A percentile compares a stretch with the other conserved stretches of the same genome.
Conservation (phyloP, 164 flowering plant species). For the Vitis cinerea region DNA sequence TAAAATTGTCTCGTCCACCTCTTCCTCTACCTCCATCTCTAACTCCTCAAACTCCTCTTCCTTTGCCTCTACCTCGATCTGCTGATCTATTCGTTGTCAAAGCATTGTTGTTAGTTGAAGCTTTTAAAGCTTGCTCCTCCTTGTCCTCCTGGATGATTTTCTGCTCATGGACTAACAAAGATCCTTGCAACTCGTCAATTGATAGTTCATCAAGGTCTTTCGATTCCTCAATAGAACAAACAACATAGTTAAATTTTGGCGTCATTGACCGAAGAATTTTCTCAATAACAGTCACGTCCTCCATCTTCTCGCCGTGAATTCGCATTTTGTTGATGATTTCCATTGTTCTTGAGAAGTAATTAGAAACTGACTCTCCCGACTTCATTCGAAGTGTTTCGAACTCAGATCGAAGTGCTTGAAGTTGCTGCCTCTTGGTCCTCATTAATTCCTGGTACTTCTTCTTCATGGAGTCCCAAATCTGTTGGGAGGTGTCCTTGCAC, state of each 20-base stretch:
- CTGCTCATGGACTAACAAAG: slow-evolving; percentile 25
- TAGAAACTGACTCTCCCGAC: slow-evolving; percentile 9
- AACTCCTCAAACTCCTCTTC: slow-evolving; percentile 14
- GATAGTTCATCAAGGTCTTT: slow-evolving; percentile 12
- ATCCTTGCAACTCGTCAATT: slow-evolving; percentile 23
- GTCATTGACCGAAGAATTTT: no score
- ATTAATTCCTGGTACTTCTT: no score
- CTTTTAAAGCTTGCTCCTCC: slow-evolving; percentile 24
- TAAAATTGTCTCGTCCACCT: slow-evolving; percentile 6
- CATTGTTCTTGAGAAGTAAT: slow-evolving; percentile 16
- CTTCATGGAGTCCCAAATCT: no score
- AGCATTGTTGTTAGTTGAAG: slow-evolving; percentile 2
- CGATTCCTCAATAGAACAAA: no score
- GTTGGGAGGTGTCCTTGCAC: no score
- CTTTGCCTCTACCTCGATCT: no score
- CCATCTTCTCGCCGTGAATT: no score
- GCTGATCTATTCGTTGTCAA: no score
- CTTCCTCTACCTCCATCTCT: slow-evolving; percentile 10
- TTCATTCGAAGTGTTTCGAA: slow-evolving; percentile 21
- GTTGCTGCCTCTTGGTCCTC: slow-evolving; percentile 16
- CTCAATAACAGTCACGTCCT: no score
- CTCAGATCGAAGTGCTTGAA: slow-evolving; percentile 13
- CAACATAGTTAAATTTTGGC: no score
- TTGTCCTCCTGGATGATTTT: slow-evolving; percentile 9
- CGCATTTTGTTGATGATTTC: slow-evolving; percentile 13